Percentiles rank a stretch among this genome's conserved stretches.
phyloP scores from a whole-genome alignment of 257 asterid species.

The Scutellaria minor region DNA sequence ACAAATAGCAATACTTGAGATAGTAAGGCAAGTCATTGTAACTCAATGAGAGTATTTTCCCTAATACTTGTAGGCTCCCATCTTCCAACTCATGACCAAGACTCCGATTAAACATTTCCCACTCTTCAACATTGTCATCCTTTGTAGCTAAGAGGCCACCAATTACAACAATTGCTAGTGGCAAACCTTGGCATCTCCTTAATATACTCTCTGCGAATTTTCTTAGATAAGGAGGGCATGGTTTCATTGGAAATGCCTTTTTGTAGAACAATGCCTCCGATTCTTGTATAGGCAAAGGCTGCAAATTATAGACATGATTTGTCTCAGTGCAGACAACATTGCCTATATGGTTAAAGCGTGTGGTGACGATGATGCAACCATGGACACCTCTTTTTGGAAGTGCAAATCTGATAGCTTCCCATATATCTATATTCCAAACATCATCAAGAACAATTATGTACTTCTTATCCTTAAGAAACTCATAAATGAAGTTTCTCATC shows the following conservation, averaged over 20 bases:
- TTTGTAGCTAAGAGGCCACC: conserved; percentile 34
- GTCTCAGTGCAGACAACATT: conserved; percentile 14
- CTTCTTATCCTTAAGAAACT: conserved; percentile 13
- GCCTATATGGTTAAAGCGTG: conserved; percentile 15
- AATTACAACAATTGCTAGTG: conserved; percentile 31
- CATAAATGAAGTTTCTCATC: conserved; percentile 16
- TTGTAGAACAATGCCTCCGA: conserved; percentile 8
- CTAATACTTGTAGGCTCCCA: conserved; percentile 10
- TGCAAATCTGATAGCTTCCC: conserved; percentile 21
- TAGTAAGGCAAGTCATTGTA: conserved; percentile 17
- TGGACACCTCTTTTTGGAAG: conserved; percentile 4
- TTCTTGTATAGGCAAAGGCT: neutral
- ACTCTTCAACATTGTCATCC: conserved; percentile 11
- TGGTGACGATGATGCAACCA: conserved; percentile 22
- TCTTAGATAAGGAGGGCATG: conserved; percentile 18
- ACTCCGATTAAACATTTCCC: conserved; percentile 22
- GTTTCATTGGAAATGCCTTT: conserved; percentile 16
- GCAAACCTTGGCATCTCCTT: conserved; percentile 29
- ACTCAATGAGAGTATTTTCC: conserved; percentile 19
- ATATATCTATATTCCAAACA: conserved; percentile 18
- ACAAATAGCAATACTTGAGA: conserved; percentile 27
- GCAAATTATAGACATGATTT: conserved; percentile 6
- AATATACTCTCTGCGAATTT: conserved; percentile 7
- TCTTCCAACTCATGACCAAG: conserved; percentile 16
- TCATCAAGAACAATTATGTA: conserved; percentile 18